Base-by-base conservation (phyloP, 495 filamentous ascomycete species). In the Elasticomyces elasticus region DNA sequence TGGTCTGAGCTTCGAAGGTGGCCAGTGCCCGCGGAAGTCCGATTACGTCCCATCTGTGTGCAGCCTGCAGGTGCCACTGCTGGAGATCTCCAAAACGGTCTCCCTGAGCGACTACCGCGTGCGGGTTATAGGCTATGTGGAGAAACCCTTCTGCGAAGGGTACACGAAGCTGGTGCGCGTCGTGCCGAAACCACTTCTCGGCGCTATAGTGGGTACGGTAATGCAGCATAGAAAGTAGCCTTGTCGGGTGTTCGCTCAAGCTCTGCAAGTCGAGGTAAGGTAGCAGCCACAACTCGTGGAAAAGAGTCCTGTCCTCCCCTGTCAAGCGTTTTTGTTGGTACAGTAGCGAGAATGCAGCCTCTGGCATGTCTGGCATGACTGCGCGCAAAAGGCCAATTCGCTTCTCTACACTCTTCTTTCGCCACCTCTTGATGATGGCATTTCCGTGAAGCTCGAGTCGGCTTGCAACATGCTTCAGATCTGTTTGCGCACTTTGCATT, bases 31-130 rank as follows among this genome's bases (percentile, higher is more conserved):
- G n/a, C 5, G 43, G 52, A 5, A 23, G 40, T 1, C 52, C 52
- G 22, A 55, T 48, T 2, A 46, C 24, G 12, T 55, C 43, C 52
- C 41, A 48, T 3, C 10, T 17, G 26, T 55, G 52, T 4, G 41
- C 42, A 5, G 2, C 42, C 2, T 37, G 26, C 20, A 6, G 22
- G 2, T 48, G 5, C 52, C 52, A 55, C 11, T 22, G 26, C 3
- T 35, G 42, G 12, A 55, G 31, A 11, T 33, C 12, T 12, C 52
- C 52, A 26, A 25, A 48, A 5, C 11, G 2, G 11, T 47, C 24
- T 25, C 35, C 41, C 13, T 48, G 26, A n/a, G 26, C 27, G 10
- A 55, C 43, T 7, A 55, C 52, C n/a, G 20, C 26, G 22, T 48
- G 43, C 4, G 43, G 43, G 19, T 35, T 49, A 25, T 25, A 55